These are phyloP conservation scores for Neurospora sp. DNA, from an alignment of 495 filamentous ascomycete species.

Conservation along the genomic window DNA sequence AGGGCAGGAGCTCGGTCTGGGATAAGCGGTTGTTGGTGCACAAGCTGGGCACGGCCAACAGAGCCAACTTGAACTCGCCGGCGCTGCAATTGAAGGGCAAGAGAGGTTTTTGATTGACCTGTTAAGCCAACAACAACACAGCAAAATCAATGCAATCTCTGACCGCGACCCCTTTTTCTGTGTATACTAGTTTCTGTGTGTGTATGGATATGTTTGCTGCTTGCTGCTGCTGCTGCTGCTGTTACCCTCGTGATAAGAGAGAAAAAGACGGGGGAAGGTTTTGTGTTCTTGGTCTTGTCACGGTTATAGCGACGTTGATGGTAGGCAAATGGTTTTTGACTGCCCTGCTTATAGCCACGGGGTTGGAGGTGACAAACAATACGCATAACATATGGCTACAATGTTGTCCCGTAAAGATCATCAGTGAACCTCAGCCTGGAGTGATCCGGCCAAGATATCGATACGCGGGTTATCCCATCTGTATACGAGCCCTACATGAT, in stretches of 20 bases:
- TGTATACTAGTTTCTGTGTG: not conserved
- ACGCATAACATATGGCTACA: not conserved
- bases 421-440: not conserved
- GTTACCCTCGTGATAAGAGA: not conserved
- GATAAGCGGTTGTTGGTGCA: slow-evolving; percentile 63
- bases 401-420: not conserved
- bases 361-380: not conserved
- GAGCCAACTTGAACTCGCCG: slow-evolving; percentile 54
- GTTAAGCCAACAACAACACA: not conserved
- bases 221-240: not conserved
- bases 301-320: not conserved
- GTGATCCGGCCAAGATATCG: not conserved
- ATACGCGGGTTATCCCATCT: not conserved
- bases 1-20: slow-evolving; percentile 78
- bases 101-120: not conserved
- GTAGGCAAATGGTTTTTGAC: not conserved
- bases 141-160: not conserved
- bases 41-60: slow-evolving; percentile 58
- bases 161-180: not conserved
- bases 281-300: not conserved
- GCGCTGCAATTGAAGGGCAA: slow-evolving; percentile 3
- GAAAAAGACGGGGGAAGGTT: not conserved
- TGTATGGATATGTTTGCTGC: not conserved
- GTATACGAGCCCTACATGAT: not conserved
- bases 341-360: not conserved